Evolutionary conservation across 495 filamentous ascomycete species (phyloP).

Genomic region (Daldinia concentrica): DNA sequence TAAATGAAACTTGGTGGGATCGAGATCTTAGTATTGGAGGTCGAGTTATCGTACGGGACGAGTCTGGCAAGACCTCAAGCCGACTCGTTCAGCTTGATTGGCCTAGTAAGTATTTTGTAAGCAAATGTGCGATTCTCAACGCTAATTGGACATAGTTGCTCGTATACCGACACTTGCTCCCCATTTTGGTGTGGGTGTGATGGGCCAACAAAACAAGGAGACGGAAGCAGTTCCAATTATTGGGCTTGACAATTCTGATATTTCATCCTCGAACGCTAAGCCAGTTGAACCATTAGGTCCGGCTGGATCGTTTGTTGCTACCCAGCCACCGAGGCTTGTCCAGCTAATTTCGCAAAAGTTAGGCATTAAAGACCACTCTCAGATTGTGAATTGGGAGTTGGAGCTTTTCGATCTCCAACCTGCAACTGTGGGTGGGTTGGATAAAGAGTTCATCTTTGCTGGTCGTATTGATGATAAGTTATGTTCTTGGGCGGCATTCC

Average conservation of each 20-base stretch:
- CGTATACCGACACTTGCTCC: slow-evolving; percentile 91
- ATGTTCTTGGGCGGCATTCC: slow-evolving; percentile 90
- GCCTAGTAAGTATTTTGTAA: slow-evolving; percentile 64
- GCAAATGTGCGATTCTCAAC: background rate
- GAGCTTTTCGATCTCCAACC: slow-evolving; percentile 94
- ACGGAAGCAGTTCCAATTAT: slow-evolving; percentile 96
- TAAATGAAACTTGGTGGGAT: slow-evolving; percentile 94
- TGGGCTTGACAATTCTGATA: slow-evolving; percentile 80
- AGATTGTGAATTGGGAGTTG: slow-evolving; percentile 95
- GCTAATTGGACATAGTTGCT: slow-evolving; percentile 65
- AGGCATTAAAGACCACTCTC: slow-evolving; percentile 69
- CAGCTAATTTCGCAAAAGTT: slow-evolving; percentile 81
- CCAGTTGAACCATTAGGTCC: slow-evolving; percentile 53
- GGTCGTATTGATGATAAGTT: slow-evolving; percentile 97
- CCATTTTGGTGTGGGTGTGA: slow-evolving; percentile 85
- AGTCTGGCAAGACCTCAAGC: slow-evolving; percentile 78
- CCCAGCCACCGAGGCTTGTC: slow-evolving; percentile 85
- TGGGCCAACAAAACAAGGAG: slow-evolving; percentile 84
- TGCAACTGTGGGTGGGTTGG: slow-evolving; percentile 82
- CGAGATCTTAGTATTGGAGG: slow-evolving; percentile 91
- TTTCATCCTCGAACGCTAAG: slow-evolving; percentile 47
- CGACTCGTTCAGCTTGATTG: slow-evolving; percentile 91
- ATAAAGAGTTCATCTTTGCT: slow-evolving; percentile 94
- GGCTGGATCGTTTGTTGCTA: slow-evolving; percentile 73
- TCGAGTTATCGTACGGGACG: slow-evolving; percentile 81